Base-by-base conservation (phyloP, 169 alveolate species). In the Eimeria maxima region DNA sequence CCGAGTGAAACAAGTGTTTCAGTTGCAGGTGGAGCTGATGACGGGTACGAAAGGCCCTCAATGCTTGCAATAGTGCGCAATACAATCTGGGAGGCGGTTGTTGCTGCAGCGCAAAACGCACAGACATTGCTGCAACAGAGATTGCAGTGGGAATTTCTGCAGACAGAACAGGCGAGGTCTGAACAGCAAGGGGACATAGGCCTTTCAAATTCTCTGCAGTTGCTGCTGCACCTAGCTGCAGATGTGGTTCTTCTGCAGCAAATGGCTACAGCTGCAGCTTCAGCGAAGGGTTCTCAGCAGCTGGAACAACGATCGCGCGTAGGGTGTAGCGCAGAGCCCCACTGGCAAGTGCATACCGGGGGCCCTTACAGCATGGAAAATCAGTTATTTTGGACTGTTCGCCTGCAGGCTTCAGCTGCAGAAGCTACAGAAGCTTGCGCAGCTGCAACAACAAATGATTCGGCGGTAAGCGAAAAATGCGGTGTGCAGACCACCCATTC, bases 191-290 rank as follows among this genome's bases (percentile, higher is more conserved):
- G 60, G 42, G 83, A 60, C 4, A 20, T 20, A 4, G 44, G 44
- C 60, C 29, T 86, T 65, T 10, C 14, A 8, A 86, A 63, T 50
- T 47, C 83, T 3, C 27, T 86, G 93, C 93, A 86, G 63, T 11
- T 86, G 57, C 83, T 86, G 65, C 44, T 86, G 47, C 93, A 86
- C 65, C 78, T 86, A 8, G 63, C 83, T 63, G 93, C 83, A 42
- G 93, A 86, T 42, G 67, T 16, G 42, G 60, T 86, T 47, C 93
- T 86, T 24, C 18, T 86, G 80, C 81, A 86, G 78, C 93, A 86
- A 50, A 57, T 86, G 80, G 29, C 78, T 11, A 38, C 60, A 22
- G 83, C 83, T 10, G 63, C 93, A 27, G 42, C 16, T 0, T 24
- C 55, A 83, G 44, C 47, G 67, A 78, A 50, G 24, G 65, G 88